Evolutionary conservation across 2,329 filamentous ascomycete genomes (phyloP).

Genomic region (Talaromyces sp.): DNA sequence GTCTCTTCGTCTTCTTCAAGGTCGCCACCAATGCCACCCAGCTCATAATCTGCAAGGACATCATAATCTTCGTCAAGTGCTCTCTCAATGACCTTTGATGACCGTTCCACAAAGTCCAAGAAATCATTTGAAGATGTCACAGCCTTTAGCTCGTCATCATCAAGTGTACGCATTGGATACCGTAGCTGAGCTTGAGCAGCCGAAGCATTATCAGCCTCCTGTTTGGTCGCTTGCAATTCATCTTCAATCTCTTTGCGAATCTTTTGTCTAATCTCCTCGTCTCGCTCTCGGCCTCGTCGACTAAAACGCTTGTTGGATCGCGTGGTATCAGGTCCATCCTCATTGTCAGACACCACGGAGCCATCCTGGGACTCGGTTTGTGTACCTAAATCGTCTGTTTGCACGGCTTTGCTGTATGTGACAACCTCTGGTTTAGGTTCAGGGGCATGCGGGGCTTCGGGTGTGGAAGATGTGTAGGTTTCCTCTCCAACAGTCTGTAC

Average conservation of each 20-base stretch:
- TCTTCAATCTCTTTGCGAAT: slow-evolving; percentile 90
- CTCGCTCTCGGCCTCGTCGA: slow-evolving; percentile 75
- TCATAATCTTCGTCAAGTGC: slow-evolving; percentile 96
- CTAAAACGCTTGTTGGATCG: slow-evolving; percentile 71
- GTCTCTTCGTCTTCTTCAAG: slow-evolving; percentile 77
- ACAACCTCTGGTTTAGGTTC: slow-evolving; percentile 70
- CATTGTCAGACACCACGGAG: slow-evolving; percentile 64
- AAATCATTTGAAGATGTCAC: slow-evolving; percentile 93
- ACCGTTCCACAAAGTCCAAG: slow-evolving; percentile 90
- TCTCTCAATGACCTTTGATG: slow-evolving; percentile 94
- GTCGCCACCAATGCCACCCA: slow-evolving; percentile 70
- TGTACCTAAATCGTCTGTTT: slow-evolving; percentile 75
- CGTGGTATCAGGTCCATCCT: slow-evolving; percentile 57
- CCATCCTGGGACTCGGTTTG: slow-evolving; percentile 57
- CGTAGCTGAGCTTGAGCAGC: slow-evolving; percentile 50
- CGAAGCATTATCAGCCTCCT: slow-evolving; percentile 39
- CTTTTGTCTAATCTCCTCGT: slow-evolving; percentile 85
- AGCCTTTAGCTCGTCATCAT: slow-evolving; percentile 81
- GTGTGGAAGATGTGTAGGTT: slow-evolving; percentile 70
- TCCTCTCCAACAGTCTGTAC: slow-evolving; percentile 74
- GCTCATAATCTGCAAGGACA: slow-evolving; percentile 89
- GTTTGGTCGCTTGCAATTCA: slow-evolving; percentile 74
- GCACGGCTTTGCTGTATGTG: slow-evolving; percentile 95
- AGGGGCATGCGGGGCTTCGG: slow-evolving; percentile 67
- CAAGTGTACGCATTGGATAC: slow-evolving; percentile 79